phyloP scores from a whole-genome alignment of 805 yeast genomes.

The Candida coquimbonensis region DNA sequence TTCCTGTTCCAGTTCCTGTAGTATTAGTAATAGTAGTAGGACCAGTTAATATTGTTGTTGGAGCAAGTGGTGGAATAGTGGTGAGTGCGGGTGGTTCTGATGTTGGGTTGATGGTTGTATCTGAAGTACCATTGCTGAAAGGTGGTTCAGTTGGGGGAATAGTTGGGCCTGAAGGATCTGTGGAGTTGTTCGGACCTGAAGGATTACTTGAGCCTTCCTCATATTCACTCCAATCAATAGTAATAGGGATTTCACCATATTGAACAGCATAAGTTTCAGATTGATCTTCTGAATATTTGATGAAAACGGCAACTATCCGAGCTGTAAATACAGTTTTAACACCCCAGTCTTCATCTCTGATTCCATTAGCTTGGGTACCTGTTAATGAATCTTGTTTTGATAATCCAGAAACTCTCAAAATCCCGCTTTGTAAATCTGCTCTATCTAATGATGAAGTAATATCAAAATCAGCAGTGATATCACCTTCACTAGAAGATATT shows the following conservation, averaged over 20 bases:
- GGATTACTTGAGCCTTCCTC: neutral
- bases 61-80: no score
- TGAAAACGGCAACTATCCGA: neutral
- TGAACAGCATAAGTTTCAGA: neutral
- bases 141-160: no score
- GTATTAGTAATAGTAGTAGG: no score
- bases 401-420: neutral
- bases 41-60: no score
- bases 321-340: neutral
- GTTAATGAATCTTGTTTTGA: neutral
- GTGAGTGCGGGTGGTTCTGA: no score
- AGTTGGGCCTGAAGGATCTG: neutral
- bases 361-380: neutral
- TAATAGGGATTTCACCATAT: neutral
- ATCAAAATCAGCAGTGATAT: neutral
- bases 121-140: no score
- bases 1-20: no score
- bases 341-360: neutral
- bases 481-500: neutral
- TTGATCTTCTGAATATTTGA: no score
- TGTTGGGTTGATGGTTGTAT: no score
- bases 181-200: no score
- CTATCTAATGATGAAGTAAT: neutral
- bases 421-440: neutral
- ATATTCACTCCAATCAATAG: neutral